Evolutionary conservation across 2,329 filamentous ascomycete genomes (phyloP), one percentile per base, ranked within the genome.

Genomic region (Colletotrichum neosansevieriae): DNA sequence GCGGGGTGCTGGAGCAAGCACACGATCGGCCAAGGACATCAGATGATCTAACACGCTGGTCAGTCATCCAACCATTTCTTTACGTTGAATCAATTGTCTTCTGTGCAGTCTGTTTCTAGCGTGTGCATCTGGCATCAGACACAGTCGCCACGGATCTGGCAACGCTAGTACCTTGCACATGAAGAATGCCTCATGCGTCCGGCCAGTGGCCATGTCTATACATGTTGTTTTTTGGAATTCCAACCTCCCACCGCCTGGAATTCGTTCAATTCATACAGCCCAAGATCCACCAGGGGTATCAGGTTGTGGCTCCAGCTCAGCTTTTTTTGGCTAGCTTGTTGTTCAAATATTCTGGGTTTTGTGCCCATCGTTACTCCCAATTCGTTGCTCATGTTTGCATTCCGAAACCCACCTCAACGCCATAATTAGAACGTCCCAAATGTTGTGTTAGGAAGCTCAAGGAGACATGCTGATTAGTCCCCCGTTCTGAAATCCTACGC

Each of bases 261-360:
- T 21, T 21, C 15, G n/a, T 32, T 32, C 44, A 19, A 49, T 10
- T 29, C 36, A n/a, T 51, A 21, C 58, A 34, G 34, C 60, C 19
- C 38, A 54, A 58, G 17, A 34, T 47, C 44, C 53, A 19, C 60
- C 32, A 54, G 60, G 36, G 60, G 60, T 58, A 68, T 68, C 53
- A 53, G 44, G 60, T 63, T 49, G 44, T 45, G 44, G 21, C 44
- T 29, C 51, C 59, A 58, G 64, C 51, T 32, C 19, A 17, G 50
- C 36, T 6, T 19, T 38, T 38, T 34, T 44, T 21, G 24, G 64
- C 38, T 67, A 19, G 29, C 65, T 29, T 29, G 29, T 29, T 53
- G 29, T 34, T 40, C 21, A 21, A 36, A 6, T 21, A 34, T 17
- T n/a, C 51, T 51, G 21, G 13, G 53, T 47, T 54, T 34, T 58